Percentiles rank a stretch among this genome's conserved stretches.
phyloP scores from a whole-genome alignment of 2,329 filamentous ascomycete species.

The Aspergillus ochraceus region DNA sequence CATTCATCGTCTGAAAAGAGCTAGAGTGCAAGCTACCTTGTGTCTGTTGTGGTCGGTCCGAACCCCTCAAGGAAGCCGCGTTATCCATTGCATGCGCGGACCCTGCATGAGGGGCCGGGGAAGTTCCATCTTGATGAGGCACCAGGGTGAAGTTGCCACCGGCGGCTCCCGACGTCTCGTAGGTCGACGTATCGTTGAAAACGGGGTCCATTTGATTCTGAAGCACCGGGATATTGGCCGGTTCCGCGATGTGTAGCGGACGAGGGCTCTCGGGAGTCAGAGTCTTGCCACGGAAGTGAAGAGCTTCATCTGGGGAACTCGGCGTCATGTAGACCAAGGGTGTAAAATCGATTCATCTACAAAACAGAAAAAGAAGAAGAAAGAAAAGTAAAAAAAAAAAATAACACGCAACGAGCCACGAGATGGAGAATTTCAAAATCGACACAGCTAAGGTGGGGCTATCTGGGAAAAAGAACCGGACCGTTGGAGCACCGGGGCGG shows the following conservation, averaged over 20 bases:
- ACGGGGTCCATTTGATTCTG: slow-evolving; percentile 70
- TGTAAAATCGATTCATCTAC: slow-evolving; percentile 43
- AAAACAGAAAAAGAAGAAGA: slow-evolving; percentile 15
- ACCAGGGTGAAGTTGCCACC: slow-evolving; percentile 19
- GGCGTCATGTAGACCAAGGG: slow-evolving; percentile 54
- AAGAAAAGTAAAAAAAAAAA: slow-evolving; percentile 9
- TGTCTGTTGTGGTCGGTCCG: slow-evolving; percentile 18
- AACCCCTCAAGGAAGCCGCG: slow-evolving; percentile 16
- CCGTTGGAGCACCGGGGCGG: slow-evolving; percentile 19
- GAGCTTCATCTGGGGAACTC: slow-evolving; percentile 48
- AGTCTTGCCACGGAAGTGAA: slow-evolving; percentile 64
- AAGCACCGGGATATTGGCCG: slow-evolving; percentile 68
- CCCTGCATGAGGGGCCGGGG: slow-evolving; percentile 17
- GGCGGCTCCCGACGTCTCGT: slow-evolving; percentile 45
- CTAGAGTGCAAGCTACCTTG: slow-evolving; percentile 36
- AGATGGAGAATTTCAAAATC: slow-evolving; percentile 31
- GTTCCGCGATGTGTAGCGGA: slow-evolving; percentile 67
- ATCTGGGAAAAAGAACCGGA: slow-evolving; percentile 29
- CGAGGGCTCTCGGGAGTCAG: slow-evolving; percentile 71
- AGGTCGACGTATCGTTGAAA: slow-evolving; percentile 66
- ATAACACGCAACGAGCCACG: slow-evolving; percentile 12
- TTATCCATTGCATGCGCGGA: slow-evolving; percentile 13
- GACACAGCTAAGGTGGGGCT: slow-evolving; percentile 41
- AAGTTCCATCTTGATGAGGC: slow-evolving; percentile 7
- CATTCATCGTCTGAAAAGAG: slow-evolving; percentile 24